These are phyloP conservation scores for Phlyctochytrium bullatum DNA, from an alignment of 192 early-diverging fungal species.

Conservation along the genomic window DNA sequence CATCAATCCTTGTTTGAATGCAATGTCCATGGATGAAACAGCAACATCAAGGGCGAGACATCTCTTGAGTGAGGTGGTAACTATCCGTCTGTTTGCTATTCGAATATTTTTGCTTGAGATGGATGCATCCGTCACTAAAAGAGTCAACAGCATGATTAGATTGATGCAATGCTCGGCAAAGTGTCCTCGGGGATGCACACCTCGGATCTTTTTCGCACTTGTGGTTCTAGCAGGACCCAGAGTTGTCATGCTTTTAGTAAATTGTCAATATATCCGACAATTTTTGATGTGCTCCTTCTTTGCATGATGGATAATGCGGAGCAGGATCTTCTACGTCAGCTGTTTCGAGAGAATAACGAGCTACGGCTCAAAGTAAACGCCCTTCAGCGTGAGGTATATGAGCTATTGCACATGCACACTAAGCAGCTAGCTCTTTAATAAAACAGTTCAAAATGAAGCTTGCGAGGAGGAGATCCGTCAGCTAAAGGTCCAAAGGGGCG, in stretches of 20 bases:
- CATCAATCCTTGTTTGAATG: constrained; percentile 21
- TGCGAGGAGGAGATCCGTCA: constrained; percentile 47
- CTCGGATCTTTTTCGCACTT: constrained; percentile 1
- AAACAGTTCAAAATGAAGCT: constrained; percentile 40
- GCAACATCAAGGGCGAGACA: constrained; percentile 46
- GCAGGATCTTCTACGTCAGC: constrained; percentile 49
- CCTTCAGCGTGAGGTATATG: constrained; percentile 44
- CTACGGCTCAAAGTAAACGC: constrained; percentile 45
- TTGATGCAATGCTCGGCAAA: neutral
- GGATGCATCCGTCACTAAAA: constrained; percentile 44
- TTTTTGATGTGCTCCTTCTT: too few relatives aligned
- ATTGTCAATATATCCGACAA: too few relatives aligned
- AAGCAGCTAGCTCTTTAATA: constrained; percentile 49
- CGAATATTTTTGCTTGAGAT: constrained; percentile 46
- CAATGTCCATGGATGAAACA: constrained; percentile 46
- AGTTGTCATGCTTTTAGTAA: too few relatives aligned
- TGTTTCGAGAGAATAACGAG: constrained; percentile 61
- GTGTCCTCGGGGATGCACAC: neutral
- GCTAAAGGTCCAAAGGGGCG: constrained; percentile 31
- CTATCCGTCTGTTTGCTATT: constrained; percentile 47
- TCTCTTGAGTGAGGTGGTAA: constrained; percentile 44
- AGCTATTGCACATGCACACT: neutral
- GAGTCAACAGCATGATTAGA: neutral
- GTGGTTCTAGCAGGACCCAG: neutral
- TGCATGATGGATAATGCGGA: constrained; percentile 54